Evolutionary conservation across 1,139 yeast species (phyloP).

Genomic region (Saccharomyces hybrid): DNA sequence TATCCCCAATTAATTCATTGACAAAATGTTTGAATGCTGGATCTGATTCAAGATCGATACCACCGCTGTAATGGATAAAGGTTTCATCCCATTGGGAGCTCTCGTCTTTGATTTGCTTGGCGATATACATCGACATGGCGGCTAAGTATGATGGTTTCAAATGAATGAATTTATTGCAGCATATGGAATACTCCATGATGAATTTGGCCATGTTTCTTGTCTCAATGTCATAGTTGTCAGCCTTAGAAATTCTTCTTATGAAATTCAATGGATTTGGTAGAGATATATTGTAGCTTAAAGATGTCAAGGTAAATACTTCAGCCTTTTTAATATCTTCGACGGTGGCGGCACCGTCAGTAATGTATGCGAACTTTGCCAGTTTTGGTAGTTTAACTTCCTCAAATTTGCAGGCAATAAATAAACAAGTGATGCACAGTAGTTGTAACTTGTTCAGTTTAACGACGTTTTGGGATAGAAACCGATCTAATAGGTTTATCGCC

Average conservation of each 20-base stretch:
- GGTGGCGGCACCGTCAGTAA: slow-evolving; percentile 75
- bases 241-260: slow-evolving; percentile 82
- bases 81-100: slow-evolving; percentile 75
- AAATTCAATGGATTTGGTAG: slow-evolving; percentile 94
- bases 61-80: slow-evolving; percentile 80
- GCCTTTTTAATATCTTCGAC: slow-evolving; percentile 82
- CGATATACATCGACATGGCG: slow-evolving; percentile 52
- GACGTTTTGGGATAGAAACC: slow-evolving; percentile 70
- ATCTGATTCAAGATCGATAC: slow-evolving; percentile 30
- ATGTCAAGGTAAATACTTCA: slow-evolving; percentile 71
- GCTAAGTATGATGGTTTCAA: slow-evolving; percentile 75
- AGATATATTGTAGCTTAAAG: slow-evolving; percentile 69
- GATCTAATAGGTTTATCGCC: slow-evolving; percentile 81
- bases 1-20: slow-evolving; percentile 6
- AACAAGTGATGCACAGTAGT: slow-evolving; percentile 78
- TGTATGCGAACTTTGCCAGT: slow-evolving; percentile 78
- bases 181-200: slow-evolving; percentile 67
- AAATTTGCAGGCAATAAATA: slow-evolving; percentile 88
- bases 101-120: slow-evolving; percentile 33
- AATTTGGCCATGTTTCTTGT: slow-evolving; percentile 86
- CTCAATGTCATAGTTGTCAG: slow-evolving; percentile 86
- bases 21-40: neutral
- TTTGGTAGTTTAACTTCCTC: slow-evolving; percentile 96
- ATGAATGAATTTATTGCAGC: slow-evolving; percentile 73
- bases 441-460: slow-evolving; percentile 79